A percentile compares a stretch with the other conserved stretches of the same genome.
Evolutionary conservation across 2,329 filamentous ascomycete species (phyloP).

Genomic region (Arthrobotrys megalospora): DNA sequence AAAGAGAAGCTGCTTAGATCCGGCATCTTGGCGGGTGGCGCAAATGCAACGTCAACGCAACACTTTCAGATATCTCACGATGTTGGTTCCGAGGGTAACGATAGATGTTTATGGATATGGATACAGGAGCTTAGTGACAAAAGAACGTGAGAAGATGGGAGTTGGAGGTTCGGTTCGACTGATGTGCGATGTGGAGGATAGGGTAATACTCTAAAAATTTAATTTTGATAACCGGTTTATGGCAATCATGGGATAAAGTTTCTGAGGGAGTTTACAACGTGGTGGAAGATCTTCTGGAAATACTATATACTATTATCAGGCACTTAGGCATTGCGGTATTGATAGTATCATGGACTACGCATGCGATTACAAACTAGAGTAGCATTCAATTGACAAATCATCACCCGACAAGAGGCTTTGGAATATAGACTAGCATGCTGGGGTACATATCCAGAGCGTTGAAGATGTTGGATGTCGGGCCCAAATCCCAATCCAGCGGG

Average conservation of each 20-base stretch:
- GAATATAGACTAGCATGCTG: not conserved
- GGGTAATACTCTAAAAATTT: not conserved
- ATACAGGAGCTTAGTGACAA: not conserved
- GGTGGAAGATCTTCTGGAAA: not conserved
- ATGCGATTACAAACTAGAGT: too few species aligned
- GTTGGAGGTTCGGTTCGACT: not conserved
- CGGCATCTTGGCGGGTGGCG: slow-evolving; percentile 54
- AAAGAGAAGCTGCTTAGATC: slow-evolving; percentile 60
- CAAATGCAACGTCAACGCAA: slow-evolving; percentile 60
- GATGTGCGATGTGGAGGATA: not conserved
- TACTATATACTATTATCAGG: not conserved
- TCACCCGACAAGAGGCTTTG: too few species aligned
- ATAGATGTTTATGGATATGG: not conserved
- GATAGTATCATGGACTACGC: not conserved
- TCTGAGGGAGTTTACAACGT: slow-evolving; percentile 14
- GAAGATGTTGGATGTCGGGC: not conserved
- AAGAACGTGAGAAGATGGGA: not conserved
- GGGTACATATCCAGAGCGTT: too few species aligned
- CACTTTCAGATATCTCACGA: slow-evolving; percentile 19
- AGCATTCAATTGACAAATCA: too few species aligned
- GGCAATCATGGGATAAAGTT: not conserved
- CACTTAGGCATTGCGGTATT: too few species aligned
- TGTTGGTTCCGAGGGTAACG: not conserved
- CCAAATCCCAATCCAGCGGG: not conserved
- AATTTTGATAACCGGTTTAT: not conserved